These are phyloP conservation scores for Botrytis deweyae DNA, from an alignment of 2,329 filamentous ascomycete genomes.

Conservation along the genomic window DNA sequence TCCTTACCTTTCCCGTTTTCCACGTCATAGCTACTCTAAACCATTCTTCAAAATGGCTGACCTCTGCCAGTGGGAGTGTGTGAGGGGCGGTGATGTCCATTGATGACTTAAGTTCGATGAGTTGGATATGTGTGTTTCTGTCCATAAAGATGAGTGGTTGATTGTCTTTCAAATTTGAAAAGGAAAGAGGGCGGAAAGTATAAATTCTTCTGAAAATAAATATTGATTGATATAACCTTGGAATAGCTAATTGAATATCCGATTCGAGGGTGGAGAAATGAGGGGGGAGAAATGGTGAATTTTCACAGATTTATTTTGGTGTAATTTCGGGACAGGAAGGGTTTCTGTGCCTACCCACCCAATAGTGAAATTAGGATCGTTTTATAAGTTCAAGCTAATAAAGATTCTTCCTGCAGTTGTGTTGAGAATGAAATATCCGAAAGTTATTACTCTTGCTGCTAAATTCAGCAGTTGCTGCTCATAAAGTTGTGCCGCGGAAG, in stretches of 20 bases:
- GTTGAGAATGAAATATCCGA: neutral
- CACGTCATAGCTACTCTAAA: conserved; percentile 22
- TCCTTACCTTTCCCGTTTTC: conserved; percentile 20
- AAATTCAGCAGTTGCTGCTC: neutral
- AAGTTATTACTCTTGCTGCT: neutral
- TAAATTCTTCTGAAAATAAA: neutral
- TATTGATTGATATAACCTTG: neutral
- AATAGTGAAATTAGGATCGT: neutral
- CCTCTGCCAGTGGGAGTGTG: conserved; percentile 10
- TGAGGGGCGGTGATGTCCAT: neutral
- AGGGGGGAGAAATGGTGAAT: conserved; percentile 1
- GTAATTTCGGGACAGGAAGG: neutral
- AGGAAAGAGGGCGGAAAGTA: neutral
- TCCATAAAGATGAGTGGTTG: neutral
- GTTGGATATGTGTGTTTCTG: neutral
- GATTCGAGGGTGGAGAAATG: too few relatives aligned
- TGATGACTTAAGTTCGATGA: neutral
- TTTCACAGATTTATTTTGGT: neutral
- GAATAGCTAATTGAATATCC: neutral
- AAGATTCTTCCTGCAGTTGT: neutral
- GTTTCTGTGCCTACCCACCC: neutral
- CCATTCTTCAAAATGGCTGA: conserved; percentile 19
- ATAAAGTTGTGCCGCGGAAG: neutral
- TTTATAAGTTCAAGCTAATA: neutral
- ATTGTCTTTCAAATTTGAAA: neutral